Percentiles rank a stretch among this genome's conserved stretches.
Evolutionary conservation across 2,329 filamentous ascomycete species (phyloP).

Genomic region (Lasiodiplodia theobromae): DNA sequence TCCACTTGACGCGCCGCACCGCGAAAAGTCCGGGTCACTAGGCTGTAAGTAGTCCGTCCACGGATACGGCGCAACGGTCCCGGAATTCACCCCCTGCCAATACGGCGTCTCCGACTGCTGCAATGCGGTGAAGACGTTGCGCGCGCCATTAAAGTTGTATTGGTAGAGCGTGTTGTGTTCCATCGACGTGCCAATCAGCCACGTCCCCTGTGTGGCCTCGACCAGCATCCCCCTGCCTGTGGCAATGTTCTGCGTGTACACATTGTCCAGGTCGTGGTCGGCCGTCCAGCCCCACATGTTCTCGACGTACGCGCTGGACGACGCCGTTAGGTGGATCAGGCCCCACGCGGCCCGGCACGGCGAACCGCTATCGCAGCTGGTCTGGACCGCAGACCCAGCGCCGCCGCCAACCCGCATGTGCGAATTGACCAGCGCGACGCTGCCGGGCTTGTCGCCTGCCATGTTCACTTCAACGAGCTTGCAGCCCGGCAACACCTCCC

Average conservation of each 20-base stretch:
- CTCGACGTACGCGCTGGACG: conserved; percentile 60
- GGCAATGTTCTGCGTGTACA: conserved; percentile 51
- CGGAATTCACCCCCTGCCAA: conserved; percentile 40
- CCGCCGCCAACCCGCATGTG: conserved; percentile 48
- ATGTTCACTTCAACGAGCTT: conserved; percentile 58
- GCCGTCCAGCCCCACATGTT: conserved; percentile 63
- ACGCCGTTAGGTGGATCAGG: conserved; percentile 58
- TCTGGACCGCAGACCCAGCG: conserved; percentile 38
- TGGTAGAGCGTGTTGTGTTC: conserved; percentile 64
- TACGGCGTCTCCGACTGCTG: conserved; percentile 65
- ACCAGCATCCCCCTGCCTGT: conserved; percentile 58
- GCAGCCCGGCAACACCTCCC: conserved; percentile 24
- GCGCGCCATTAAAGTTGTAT: conserved; percentile 58
- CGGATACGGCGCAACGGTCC: conserved; percentile 47
- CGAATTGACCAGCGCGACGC: conserved; percentile 53
- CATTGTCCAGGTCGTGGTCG: conserved; percentile 58
- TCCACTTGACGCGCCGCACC: conserved; percentile 32
- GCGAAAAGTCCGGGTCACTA: conserved; percentile 42
- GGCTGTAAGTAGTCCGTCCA: conserved; percentile 47
- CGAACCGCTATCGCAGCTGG: conserved; percentile 42
- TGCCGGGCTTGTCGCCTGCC: conserved; percentile 49
- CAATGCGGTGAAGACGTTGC: conserved; percentile 59
- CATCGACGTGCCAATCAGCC: conserved; percentile 61
- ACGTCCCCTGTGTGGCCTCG: conserved; percentile 59
- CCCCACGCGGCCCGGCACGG: conserved; percentile 40